These are phyloP conservation scores for Voacanga thouarsii DNA, from an alignment of 257 asterid species.

Conservation along the genomic window DNA sequence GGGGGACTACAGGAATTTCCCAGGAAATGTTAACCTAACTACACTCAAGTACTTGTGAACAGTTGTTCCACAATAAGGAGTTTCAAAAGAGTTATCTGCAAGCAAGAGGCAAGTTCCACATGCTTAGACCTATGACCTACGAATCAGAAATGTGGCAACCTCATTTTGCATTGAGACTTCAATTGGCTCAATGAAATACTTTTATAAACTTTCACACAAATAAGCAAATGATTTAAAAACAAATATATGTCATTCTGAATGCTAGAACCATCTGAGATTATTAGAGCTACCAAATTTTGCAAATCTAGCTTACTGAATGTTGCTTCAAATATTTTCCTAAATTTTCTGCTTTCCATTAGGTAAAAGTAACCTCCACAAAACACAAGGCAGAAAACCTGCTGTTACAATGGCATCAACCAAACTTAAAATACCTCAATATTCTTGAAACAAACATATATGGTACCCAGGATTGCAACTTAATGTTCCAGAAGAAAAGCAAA, in stretches of 20 bases:
- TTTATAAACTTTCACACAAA: background rate
- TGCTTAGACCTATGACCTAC: background rate
- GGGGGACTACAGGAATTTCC: background rate
- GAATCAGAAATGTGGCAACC: background rate
- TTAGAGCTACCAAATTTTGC: background rate
- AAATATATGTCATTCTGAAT: background rate
- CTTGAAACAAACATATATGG: background rate
- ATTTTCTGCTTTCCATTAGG: background rate
- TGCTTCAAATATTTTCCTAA: background rate
- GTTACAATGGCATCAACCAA: background rate
- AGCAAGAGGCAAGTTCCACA: background rate
- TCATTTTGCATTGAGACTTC: background rate
- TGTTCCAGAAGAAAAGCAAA: constrained; percentile 8
- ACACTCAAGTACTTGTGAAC: background rate
- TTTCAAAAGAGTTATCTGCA: too few relatives aligned
- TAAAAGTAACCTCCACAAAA: background rate
- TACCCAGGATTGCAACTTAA: constrained; percentile 11
- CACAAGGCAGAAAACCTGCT: background rate
- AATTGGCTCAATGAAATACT: background rate
- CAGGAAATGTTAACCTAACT: background rate
- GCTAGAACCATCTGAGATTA: background rate
- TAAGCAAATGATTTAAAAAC: too few relatives aligned
- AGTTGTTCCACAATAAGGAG: background rate
- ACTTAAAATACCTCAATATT: background rate
- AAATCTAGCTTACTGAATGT: background rate